Percentiles rank a stretch among this genome's conserved stretches.
Evolutionary conservation across 2,329 filamentous ascomycete genomes (phyloP).

Genomic region (Phyllosticta citriasiana): DNA sequence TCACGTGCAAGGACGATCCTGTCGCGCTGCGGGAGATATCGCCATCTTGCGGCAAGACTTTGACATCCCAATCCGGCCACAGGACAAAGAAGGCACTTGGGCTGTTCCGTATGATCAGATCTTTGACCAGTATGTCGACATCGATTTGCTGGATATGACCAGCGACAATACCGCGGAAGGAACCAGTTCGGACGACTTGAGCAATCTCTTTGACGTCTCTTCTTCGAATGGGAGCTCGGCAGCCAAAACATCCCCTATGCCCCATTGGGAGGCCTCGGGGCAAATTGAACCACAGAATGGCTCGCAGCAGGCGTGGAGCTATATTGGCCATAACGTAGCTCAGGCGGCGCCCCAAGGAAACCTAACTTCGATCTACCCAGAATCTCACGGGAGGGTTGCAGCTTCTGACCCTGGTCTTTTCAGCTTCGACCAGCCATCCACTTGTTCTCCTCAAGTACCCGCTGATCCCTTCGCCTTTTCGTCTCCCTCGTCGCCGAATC

Average conservation of each 20-base stretch:
- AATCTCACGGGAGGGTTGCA: slow-evolving; percentile 22
- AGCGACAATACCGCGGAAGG: slow-evolving; percentile 39
- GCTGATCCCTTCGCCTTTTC: slow-evolving; percentile 16
- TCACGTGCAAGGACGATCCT: slow-evolving; percentile 10
- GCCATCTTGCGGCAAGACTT: slow-evolving; percentile 17
- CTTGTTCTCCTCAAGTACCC: slow-evolving; percentile 11
- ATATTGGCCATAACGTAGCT: slow-evolving; percentile 41
- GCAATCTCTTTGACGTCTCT: slow-evolving; percentile 43
- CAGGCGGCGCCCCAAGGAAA: slow-evolving; percentile 21
- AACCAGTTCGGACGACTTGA: slow-evolving; percentile 37
- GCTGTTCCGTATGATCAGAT: slow-evolving; percentile 48
- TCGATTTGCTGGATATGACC: slow-evolving; percentile 40
- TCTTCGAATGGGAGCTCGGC: slow-evolving; percentile 42
- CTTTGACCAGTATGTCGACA: slow-evolving; percentile 54
- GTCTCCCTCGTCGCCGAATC: slow-evolving; percentile 24
- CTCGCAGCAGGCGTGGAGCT: slow-evolving; percentile 45
- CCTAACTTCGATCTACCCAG: slow-evolving; percentile 23
- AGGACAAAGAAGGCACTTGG: slow-evolving; percentile 44
- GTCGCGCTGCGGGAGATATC: slow-evolving; percentile 6
- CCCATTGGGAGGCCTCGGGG: slow-evolving; percentile 34
- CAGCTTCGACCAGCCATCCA: slow-evolving; percentile 18
- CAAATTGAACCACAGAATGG: slow-evolving; percentile 31
- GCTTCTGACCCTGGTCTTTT: slow-evolving; percentile 24
- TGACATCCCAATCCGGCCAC: slow-evolving; percentile 32
- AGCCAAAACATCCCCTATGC: slow-evolving; percentile 37